phyloP scores from a whole-genome alignment of 805 yeast species.

The Tetrapisispora fleetii region DNA sequence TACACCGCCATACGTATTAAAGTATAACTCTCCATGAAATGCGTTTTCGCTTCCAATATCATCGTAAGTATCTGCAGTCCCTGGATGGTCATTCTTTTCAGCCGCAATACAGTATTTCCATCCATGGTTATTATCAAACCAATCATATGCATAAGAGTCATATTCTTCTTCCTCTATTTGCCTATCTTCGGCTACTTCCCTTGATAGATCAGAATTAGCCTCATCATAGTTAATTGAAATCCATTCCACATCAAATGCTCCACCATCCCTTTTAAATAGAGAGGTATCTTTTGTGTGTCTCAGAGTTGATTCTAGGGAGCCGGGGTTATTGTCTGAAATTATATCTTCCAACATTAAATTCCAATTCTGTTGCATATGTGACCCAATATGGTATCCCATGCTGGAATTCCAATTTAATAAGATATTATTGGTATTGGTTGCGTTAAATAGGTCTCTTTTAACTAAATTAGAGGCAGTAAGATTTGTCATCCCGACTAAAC shows the following conservation, averaged over 20 bases:
- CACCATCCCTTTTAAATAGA: neutral
- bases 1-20: conserved; percentile 11
- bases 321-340: neutral
- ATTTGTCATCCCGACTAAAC: neutral
- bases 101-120: conserved; percentile 7
- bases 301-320: neutral
- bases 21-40: conserved; percentile 7
- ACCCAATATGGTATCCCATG: neutral
- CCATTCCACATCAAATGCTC: conserved; percentile 2
- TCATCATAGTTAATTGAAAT: conserved; percentile 3
- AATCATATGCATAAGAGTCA: neutral
- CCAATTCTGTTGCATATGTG: neutral
- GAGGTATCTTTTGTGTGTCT: neutral
- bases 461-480: neutral
- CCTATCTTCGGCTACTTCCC: conserved; percentile 2
- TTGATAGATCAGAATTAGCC: neutral
- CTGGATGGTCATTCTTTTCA: conserved; percentile 1
- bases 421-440: neutral
- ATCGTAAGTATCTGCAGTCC: conserved; percentile 3
- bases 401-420: neutral
- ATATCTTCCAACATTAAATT: neutral
- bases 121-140: conserved; percentile 2
- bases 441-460: neutral
- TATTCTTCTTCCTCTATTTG: conserved; percentile 1
- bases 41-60: conserved; percentile 6